Base-by-base conservation (phyloP, 495 filamentous ascomycete species). In the Staphylotrichum longicolle region DNA sequence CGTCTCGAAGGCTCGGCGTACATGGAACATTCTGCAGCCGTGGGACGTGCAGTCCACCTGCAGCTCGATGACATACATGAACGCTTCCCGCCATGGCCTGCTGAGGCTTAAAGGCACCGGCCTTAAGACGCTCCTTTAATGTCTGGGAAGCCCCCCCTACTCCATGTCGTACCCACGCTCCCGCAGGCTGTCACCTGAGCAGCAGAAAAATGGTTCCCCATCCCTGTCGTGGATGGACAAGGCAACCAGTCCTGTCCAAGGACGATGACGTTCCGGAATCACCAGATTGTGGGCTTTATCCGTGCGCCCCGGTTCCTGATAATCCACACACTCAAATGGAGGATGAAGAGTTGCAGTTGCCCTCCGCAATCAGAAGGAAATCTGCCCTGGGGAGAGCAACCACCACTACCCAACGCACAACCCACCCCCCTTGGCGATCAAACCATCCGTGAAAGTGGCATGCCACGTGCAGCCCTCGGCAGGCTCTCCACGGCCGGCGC, bases 401-500 rank as follows among this genome's bases (percentile, higher is more conserved):
- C 58, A 63, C 60, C 67, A 67, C 54, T 40, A 41, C 55, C 59
- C 44, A 30, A 34, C 54, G 34, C 39, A 41, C 58, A 48, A 30
- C 30, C 41, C 44, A 34, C 45, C 51, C 20, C 33, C n/a, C 20
- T 27, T 4, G 69, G 49, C 65, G 67, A 73, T 71, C 65, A 71
- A 67, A 71, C 67, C 10, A 35, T 54, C 40, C 42, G 27, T 60
- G 33, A 42, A 63, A 62, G 53, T 48, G 60, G 54, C 46, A 66
- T 54, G 65, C 71, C 69, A 73, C 69, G 64, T 73, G 71, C 60
- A 62, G 47, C 48, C 58, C 45, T 62, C 64, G 59, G 63, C 42
- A 32, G 45, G 46, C 58, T 63, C 56, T 63, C 49, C 61, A 63
- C 58, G 60, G 53, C 55, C 34, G 39, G 47, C 35, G 54, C 44